phyloP scores from a whole-genome alignment of 2,329 filamentous ascomycete genomes.

The Cadophora luteo-olivacea region DNA sequence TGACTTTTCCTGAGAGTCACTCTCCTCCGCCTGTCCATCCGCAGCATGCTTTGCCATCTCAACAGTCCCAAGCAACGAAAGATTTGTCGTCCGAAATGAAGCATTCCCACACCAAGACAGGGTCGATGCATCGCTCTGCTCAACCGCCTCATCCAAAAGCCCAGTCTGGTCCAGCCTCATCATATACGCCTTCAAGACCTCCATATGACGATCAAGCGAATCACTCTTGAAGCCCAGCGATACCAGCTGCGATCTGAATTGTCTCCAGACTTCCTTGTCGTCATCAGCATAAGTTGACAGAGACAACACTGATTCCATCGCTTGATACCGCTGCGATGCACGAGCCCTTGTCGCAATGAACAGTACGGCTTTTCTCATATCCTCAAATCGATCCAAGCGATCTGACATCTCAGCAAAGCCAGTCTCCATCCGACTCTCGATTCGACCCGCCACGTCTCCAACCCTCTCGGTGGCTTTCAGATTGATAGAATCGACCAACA shows the following conservation, averaged over 20 bases:
- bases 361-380: slow-evolving; percentile 23
- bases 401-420: slow-evolving; percentile 11
- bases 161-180: slow-evolving; percentile 27
- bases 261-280: slow-evolving; percentile 27
- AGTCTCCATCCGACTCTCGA: slow-evolving; percentile 19
- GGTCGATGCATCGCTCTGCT: background rate
- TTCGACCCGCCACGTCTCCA: slow-evolving; percentile 4
- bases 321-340: slow-evolving; percentile 15
- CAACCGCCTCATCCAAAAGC: slow-evolving; percentile 20
- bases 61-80: slow-evolving; percentile 14
- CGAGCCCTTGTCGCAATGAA: slow-evolving; percentile 22
- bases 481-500: slow-evolving; percentile 27
- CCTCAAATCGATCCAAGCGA: slow-evolving; percentile 24
- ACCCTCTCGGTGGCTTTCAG: slow-evolving; percentile 20
- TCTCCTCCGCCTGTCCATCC: background rate
- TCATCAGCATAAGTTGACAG: slow-evolving; percentile 27
- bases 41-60: background rate
- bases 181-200: slow-evolving; percentile 28
- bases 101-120: slow-evolving; percentile 15
- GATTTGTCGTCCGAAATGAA: slow-evolving; percentile 13
- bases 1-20: background rate
- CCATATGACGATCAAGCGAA: slow-evolving; percentile 22
- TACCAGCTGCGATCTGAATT: slow-evolving; percentile 26
- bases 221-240: slow-evolving; percentile 24
- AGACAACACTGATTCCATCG: slow-evolving; percentile 15